Conservation (phyloP, 495 filamentous ascomycete genomes). For the Annulohypoxylon maeteangense region DNA sequence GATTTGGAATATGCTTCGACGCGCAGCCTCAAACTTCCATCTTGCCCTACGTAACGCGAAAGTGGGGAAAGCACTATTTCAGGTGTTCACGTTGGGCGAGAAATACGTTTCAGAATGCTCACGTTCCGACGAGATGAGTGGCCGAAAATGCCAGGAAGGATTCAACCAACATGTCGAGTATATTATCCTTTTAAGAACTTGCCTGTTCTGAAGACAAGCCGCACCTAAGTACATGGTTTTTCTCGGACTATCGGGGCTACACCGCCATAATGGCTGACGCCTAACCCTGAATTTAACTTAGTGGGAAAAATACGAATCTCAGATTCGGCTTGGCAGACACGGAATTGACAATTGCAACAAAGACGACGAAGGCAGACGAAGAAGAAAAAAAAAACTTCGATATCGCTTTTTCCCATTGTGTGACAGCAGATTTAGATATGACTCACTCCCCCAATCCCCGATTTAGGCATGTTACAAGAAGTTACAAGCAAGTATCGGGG, state of each 20-base stretch:
- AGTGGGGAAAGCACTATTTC: conserved; percentile 44
- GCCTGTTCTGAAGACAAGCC: conserved; percentile 29
- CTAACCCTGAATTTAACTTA: conserved; percentile 28
- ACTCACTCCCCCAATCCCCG: conserved; percentile 30
- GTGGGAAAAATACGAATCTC: conserved; percentile 30
- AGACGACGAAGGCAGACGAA: conserved; percentile 13
- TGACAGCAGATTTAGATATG: conserved; percentile 35
- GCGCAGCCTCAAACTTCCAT: conserved; percentile 42
- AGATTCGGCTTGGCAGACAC: conserved; percentile 31
- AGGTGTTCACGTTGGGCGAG: conserved; percentile 44
- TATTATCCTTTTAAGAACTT: conserved; percentile 27
- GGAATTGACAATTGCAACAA: conserved; percentile 33
- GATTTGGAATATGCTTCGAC: conserved; percentile 43
- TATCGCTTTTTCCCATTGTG: conserved; percentile 18
- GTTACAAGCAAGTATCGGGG: conserved; percentile 42
- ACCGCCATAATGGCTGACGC: conserved; percentile 46
- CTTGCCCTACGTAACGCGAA: conserved; percentile 44
- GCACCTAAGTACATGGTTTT: conserved; percentile 33
- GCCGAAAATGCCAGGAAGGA: conserved; percentile 38
- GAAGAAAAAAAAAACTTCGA: conserved; percentile 18
- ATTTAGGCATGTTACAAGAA: conserved; percentile 36
- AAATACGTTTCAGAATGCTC: conserved; percentile 48
- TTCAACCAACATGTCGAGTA: conserved; percentile 34
- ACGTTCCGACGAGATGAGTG: conserved; percentile 42
- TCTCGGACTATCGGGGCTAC: conserved; percentile 42